Conservation (phyloP, 768 basidiomycete genomes). For the Auricularia cornea region DNA sequence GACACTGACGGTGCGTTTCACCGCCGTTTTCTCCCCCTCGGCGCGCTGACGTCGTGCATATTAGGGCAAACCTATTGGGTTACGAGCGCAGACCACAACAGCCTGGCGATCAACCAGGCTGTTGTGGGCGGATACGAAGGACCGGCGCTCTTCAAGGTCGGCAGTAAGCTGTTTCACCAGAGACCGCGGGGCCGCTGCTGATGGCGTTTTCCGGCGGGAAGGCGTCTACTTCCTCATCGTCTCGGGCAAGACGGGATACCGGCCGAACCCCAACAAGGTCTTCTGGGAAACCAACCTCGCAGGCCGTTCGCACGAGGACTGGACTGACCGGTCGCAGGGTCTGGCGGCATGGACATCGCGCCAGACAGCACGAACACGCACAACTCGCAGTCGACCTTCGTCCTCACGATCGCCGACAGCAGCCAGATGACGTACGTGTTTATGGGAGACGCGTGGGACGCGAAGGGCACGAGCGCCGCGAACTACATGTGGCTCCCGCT, state of each 20-base stretch:
- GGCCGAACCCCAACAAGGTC: slow-evolving; percentile 1
- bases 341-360: neutral
- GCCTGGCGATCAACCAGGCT: neutral
- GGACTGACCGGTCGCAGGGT: neutral
- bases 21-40: neutral
- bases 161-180: neutral
- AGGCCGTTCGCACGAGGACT: neutral
- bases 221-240: slow-evolving; percentile 2
- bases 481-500: slow-evolving; percentile 5
- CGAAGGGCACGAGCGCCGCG: neutral
- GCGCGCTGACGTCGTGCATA: neutral
- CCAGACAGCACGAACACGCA: slow-evolving; percentile 1
- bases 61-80: neutral
- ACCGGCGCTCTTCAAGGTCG: neutral
- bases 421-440: neutral
- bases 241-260: slow-evolving; percentile 2
- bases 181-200: neutral
- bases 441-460: slow-evolving; percentile 3
- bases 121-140: neutral
- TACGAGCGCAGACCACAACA: neutral
- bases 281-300: neutral
- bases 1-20: neutral
- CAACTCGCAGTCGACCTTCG: slow-evolving; percentile 1
- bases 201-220: neutral
- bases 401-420: neutral